phyloP scores from a whole-genome alignment of 352 stramenopile species.

The Globisporangium lucens region DNA sequence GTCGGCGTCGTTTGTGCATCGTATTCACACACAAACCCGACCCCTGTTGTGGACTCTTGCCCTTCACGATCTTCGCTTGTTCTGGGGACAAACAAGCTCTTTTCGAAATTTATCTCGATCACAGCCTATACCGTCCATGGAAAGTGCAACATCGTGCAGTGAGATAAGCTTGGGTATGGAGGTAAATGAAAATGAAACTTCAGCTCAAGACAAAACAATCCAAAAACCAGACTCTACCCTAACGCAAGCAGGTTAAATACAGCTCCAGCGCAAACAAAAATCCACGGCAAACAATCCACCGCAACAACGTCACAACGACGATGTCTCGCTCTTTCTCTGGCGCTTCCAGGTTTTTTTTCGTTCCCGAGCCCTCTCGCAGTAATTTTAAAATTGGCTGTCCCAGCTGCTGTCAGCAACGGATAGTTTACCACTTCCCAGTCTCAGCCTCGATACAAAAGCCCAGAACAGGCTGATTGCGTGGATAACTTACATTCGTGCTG shows the following conservation, averaged over 20 bases:
- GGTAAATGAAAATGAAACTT: not conserved
- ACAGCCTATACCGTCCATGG: not conserved
- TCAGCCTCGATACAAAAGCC: not conserved
- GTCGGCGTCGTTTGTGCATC: not conserved
- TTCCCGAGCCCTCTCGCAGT: not conserved
- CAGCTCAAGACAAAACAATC: no score
- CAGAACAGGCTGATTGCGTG: not conserved
- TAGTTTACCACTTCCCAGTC: not conserved
- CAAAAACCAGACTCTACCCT: not conserved
- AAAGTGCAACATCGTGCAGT: not conserved
- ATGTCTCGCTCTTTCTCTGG: conserved; percentile 6
- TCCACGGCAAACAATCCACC: conserved; percentile 4
- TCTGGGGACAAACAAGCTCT: not conserved
- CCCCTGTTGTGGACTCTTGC: not conserved
- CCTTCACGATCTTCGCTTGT: conserved; percentile 1
- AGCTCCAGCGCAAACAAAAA: not conserved
- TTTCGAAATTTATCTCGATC: not conserved
- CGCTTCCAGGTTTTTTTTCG: conserved; percentile 6
- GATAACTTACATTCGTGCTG: not conserved
- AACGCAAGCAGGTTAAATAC: not conserved
- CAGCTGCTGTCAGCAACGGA: not conserved
- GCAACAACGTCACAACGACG: not conserved
- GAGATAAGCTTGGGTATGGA: not conserved
- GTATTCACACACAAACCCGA: not conserved
- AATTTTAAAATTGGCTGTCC: conserved; percentile 2